Percentiles rank a stretch among this genome's conserved stretches.
phyloP scores from a whole-genome alignment of 1,139 yeast genomes.

The Suhomyces bribrorum region DNA sequence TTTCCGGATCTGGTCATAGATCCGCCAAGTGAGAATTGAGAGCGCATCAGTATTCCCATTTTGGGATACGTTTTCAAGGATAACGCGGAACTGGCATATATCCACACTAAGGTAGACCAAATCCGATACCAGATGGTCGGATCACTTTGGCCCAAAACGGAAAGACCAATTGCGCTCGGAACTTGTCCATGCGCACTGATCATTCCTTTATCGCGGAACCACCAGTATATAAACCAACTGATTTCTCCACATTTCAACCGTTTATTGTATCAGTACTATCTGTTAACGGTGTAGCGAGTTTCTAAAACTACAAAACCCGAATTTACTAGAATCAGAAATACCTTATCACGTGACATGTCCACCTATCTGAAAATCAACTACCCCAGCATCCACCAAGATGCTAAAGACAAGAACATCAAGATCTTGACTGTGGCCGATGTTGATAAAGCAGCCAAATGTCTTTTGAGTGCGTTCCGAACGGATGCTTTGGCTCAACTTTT shows the following conservation, averaged over 20 bases:
- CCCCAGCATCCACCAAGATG: constrained; percentile 4
- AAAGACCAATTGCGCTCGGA: not conserved
- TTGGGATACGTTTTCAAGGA: too few species aligned
- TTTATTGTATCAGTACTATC: too few species aligned
- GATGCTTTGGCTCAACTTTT: constrained; percentile 56
- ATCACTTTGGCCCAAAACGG: not conserved
- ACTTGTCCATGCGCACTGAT: not conserved
- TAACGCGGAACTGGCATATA: too few species aligned
- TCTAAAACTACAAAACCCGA: too few species aligned
- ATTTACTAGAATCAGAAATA: too few species aligned
- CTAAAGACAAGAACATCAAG: constrained; percentile 20
- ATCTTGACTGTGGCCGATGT: constrained; percentile 44
- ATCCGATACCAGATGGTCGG: too few species aligned
- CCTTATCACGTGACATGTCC: not conserved
- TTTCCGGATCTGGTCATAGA: too few species aligned
- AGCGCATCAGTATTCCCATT: too few species aligned
- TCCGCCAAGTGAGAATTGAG: too few species aligned
- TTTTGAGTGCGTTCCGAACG: constrained; percentile 50
- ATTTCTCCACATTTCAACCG: not conserved
- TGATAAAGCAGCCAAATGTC: constrained; percentile 55
- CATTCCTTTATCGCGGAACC: not conserved
- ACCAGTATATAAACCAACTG: not conserved
- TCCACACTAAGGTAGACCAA: too few species aligned
- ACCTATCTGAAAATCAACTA: not conserved
- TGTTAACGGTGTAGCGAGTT: too few species aligned